These are phyloP conservation scores for Gossypium arboreum DNA, from an alignment of 345 rosid species.

Conservation along the genomic window DNA sequence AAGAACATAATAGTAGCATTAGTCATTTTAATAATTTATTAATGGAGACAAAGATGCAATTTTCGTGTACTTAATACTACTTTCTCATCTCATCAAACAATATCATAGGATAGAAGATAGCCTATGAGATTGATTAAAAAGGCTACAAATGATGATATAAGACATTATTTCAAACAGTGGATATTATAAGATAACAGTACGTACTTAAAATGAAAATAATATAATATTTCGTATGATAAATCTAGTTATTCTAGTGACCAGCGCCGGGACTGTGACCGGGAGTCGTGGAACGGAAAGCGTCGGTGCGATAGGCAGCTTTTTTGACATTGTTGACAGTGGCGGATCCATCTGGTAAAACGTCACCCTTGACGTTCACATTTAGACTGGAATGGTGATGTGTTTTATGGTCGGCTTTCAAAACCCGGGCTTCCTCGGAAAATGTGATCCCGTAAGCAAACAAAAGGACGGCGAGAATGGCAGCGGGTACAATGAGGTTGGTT, in stretches of 20 bases:
- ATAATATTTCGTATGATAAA: not conserved
- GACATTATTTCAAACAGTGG: not conserved
- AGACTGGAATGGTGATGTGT: no score
- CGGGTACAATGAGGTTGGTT: slow-evolving; percentile 6
- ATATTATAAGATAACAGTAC: not conserved
- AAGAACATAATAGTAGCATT: no score
- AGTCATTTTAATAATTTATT: no score
- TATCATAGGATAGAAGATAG: not conserved
- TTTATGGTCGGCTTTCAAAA: slow-evolving; percentile 1
- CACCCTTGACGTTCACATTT: slow-evolving; percentile 9
- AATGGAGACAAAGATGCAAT: not conserved
- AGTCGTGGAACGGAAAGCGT: slow-evolving; percentile 43
- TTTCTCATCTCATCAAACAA: not conserved
- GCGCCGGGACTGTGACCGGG: slow-evolving; percentile 62
- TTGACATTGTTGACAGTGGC: not conserved
- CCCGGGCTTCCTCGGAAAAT: slow-evolving; percentile 21
- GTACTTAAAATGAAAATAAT: not conserved
- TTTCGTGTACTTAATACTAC: not conserved
- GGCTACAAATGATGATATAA: not conserved
- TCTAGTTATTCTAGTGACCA: slow-evolving; percentile 34
- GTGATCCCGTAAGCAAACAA: slow-evolving; percentile 23
- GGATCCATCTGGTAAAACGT: not conserved
- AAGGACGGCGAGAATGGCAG: slow-evolving; percentile 18
- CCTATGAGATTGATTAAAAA: not conserved
- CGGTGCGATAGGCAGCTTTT: not conserved